These are phyloP conservation scores for Inga leiocalycina DNA, from an alignment of 306 rosid species.

Conservation along the genomic window DNA sequence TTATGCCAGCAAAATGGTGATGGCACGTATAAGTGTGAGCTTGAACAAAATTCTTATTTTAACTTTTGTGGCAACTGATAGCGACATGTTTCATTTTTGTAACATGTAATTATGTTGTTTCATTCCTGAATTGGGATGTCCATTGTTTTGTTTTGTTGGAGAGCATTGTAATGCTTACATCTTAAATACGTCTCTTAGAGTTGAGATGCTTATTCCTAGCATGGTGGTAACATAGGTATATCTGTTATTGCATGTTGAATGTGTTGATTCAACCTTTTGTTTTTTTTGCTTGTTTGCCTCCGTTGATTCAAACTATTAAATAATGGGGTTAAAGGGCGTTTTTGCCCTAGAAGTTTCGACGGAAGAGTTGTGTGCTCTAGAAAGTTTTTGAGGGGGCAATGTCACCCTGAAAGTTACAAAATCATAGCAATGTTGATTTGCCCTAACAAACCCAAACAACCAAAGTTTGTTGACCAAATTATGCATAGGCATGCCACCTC, in stretches of 20 bases:
- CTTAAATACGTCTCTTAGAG: not conserved
- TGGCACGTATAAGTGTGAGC: not conserved
- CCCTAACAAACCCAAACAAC: no score
- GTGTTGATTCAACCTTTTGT: not conserved
- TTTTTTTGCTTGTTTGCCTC: not conserved
- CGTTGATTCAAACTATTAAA: not conserved
- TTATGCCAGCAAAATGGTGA: not conserved
- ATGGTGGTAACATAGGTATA: not conserved
- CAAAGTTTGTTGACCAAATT: no score
- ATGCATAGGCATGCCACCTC: no score
- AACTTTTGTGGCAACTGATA: not conserved
- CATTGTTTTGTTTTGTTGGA: not conserved
- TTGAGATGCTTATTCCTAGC: not conserved
- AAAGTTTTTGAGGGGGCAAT: no score
- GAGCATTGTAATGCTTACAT: not conserved
- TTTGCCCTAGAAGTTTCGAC: no score
- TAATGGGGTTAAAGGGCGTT: no score
- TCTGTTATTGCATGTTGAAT: not conserved
- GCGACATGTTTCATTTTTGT: not conserved
- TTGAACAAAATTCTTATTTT: conserved; percentile 4
- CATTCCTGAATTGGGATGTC: not conserved
- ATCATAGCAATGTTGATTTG: no score
- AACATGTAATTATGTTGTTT: not conserved
- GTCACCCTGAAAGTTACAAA: no score
- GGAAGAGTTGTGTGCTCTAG: no score